Base-by-base conservation (phyloP, 495 filamentous ascomycete species). In the Podospora tetraspora region DNA sequence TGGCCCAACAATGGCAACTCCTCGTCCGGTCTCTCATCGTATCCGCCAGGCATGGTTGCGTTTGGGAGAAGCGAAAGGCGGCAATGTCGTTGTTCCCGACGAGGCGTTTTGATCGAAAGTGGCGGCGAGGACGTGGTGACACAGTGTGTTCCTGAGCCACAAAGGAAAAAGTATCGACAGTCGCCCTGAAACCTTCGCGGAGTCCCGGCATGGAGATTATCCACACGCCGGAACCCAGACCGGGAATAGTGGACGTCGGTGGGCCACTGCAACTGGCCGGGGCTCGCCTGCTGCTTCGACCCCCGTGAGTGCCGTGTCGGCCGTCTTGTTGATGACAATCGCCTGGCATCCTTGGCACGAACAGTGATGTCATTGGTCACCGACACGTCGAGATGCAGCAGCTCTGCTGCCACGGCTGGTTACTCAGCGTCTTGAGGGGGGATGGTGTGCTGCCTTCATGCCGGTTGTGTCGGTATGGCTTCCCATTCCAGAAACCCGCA, bases 1-100 rank as follows among this genome's bases (percentile, higher is more conserved):
- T 29, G 43, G 52, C 73, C 70, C 24, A 84, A 69, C 69, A 85
- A 75, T 10, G 81, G 77, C 69, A 77, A 71, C 70, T 84, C 74
- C 66, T 82, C 80, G 65, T 81, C 79, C 59, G 63, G 34, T 16
- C 58, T 21, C 5, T 1, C 23, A 56, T 57, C 61, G 59, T 37
- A 16, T 52, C 4, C 21, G 11, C n/a, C 7, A 2, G 68, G 62
- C 67, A 64, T 69, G 29, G n/a, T 21, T 27, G 60, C 12, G 37
- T 25, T 75, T 37, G 68, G 25, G 22, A 67, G 76, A 74, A 19
- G 16, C 23, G 57, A 12, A 24, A 21, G 37, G 37, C 2, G 9
- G 32, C n/a, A n/a, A n/a, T 61, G 8, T 61, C 27, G 57, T 27
- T 59, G 9, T 29, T 25, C 25, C 63, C 12, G 22, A 24, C 24